Conservation (phyloP, 768 basidiomycete genomes). For the Lactifluus rugatus region DNA sequence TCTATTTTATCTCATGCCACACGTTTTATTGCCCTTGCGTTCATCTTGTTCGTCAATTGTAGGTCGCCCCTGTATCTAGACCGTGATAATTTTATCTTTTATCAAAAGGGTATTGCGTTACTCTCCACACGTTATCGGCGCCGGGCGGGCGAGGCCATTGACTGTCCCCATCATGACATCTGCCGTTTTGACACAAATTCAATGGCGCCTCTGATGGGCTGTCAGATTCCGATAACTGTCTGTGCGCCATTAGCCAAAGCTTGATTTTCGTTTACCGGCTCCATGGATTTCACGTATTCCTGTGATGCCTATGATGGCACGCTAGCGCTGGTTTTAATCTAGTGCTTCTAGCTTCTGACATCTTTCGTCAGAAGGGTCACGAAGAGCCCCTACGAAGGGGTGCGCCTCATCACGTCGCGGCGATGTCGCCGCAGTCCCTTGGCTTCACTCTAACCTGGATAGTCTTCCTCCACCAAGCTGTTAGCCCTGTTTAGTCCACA, state of each 20-base stretch:
- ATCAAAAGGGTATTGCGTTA: constrained; percentile 1
- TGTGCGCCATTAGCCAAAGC: constrained; percentile 4
- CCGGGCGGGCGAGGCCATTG: not conserved
- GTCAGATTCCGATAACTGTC: constrained; percentile 3
- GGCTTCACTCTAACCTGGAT: not conserved
- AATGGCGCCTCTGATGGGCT: constrained; percentile 6
- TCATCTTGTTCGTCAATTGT: constrained; percentile 12
- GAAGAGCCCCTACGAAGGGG: not conserved
- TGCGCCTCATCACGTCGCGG: not conserved
- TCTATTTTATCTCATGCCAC: constrained; percentile 10
- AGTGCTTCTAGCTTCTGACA: constrained; percentile 4
- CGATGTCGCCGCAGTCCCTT: not conserved
- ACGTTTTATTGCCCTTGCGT: constrained; percentile 1
- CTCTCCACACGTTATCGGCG: not conserved
- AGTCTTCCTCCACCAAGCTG: not conserved
- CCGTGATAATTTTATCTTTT: constrained; percentile 16
- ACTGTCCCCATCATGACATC: constrained; percentile 8
- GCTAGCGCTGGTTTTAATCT: not conserved
- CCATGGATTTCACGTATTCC: constrained; percentile 7
- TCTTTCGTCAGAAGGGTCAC: not conserved
- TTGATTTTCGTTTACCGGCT: constrained; percentile 6
- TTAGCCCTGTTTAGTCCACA: not conserved
- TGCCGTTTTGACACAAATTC: constrained; percentile 5
- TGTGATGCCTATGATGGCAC: not conserved
- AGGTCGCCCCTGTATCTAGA: constrained; percentile 17